Evolutionary conservation across 192 early-diverging fungal genomes (phyloP).

Genomic region (Spinellus fusiger): DNA sequence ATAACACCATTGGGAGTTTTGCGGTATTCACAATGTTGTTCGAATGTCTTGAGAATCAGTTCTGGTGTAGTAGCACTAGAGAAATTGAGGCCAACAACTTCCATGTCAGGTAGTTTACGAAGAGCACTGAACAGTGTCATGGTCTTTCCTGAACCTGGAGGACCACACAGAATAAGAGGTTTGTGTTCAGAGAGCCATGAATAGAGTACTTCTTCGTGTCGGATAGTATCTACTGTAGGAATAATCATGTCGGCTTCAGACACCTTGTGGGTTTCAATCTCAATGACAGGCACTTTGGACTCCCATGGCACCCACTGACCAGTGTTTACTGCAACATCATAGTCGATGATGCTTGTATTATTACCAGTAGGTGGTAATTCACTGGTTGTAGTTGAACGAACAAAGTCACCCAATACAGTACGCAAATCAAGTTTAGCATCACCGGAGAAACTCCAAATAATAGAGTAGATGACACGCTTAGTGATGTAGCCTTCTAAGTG

Average conservation of each 20-base stretch:
- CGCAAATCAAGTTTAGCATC: conserved; percentile 74
- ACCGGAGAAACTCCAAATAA: conserved; percentile 96
- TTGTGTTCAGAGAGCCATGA: conserved; percentile 95
- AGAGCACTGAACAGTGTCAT: conserved; percentile 98
- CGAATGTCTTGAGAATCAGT: conserved; percentile 90
- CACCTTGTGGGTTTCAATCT: conserved; percentile 93
- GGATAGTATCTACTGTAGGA: conserved; percentile 95
- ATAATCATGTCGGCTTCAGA: conserved; percentile 90
- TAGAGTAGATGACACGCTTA: conserved; percentile 73
- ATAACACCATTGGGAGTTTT: conserved; percentile 90
- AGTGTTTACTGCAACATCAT: conserved; percentile 72
- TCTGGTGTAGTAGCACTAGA: conserved; percentile 96
- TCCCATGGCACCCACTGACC: conserved; percentile 93
- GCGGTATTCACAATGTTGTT: conserved; percentile 97
- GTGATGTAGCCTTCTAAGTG: conserved; percentile 73
- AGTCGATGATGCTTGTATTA: conserved; percentile 72
- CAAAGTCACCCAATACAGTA: conserved; percentile 71
- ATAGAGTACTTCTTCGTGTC: conserved; percentile 93
- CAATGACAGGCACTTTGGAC: conserved; percentile 81
- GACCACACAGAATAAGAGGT: conserved; percentile 94
- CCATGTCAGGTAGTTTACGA: conserved; percentile 89
- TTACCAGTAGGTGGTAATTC: conserved; percentile 60
- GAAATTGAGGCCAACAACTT: conserved; percentile 98
- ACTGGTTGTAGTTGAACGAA: conserved; percentile 65
- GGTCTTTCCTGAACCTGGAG: conserved; percentile 98